These are phyloP conservation scores for Phytophthora macrochlamydospora DNA, from an alignment of 352 stramenopile species.

Conservation along the genomic window DNA sequence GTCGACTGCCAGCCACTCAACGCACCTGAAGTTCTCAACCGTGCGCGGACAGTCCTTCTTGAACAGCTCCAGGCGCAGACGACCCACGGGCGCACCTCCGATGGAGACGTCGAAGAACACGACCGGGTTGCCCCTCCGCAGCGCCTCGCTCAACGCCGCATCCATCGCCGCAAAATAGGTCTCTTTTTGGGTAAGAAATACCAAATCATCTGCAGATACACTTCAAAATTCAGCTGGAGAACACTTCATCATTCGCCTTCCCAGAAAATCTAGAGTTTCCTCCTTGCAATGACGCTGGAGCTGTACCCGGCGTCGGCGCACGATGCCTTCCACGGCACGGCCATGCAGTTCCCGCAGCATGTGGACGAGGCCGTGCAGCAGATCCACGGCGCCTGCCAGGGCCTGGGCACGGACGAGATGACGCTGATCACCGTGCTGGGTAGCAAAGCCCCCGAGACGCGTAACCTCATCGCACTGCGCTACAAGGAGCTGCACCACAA, in stretches of 20 bases:
- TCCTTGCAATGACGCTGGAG: conserved; percentile 35
- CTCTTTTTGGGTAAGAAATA: too few relatives aligned
- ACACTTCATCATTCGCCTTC: neutral
- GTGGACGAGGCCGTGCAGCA: conserved; percentile 72
- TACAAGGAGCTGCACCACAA: conserved; percentile 77
- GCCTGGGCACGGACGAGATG: conserved; percentile 78
- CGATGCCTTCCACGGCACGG: conserved; percentile 56
- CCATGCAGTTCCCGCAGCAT: conserved; percentile 47
- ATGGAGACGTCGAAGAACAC: conserved; percentile 97
- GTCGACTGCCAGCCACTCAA: conserved; percentile 4
- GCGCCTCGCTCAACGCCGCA: conserved; percentile 88
- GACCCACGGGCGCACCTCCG: conserved; percentile 82
- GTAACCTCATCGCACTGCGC: conserved; percentile 67
- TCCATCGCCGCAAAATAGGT: conserved; percentile 55
- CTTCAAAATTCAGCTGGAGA: neutral
- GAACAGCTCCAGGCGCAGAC: conserved; percentile 96
- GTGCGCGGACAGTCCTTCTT: conserved; percentile 96
- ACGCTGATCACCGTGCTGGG: conserved; percentile 72
- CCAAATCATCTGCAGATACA: neutral
- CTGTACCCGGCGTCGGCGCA: conserved; percentile 69
- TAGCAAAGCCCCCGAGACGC: conserved; percentile 68
- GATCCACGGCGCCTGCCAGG: conserved; percentile 70
- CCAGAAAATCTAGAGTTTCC: neutral
- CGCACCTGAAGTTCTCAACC: conserved; percentile 94
- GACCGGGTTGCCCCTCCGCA: conserved; percentile 93